A percentile compares a stretch with the other conserved stretches of the same genome.
Conservation (phyloP, 1,139 yeast species). For the Suhomyces bribrorum region DNA sequence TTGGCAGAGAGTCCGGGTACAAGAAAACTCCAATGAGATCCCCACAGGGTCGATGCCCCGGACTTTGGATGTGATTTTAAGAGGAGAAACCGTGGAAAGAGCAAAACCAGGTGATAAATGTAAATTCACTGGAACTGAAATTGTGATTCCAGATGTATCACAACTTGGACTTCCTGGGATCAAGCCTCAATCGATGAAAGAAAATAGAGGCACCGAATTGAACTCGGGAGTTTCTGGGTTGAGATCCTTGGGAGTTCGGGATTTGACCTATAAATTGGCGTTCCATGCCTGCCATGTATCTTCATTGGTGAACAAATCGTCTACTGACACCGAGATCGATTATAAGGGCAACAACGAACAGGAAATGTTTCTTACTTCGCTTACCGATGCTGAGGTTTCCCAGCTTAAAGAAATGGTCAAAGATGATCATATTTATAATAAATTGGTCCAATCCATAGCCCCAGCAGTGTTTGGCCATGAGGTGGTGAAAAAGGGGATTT, state of each 20-base stretch:
- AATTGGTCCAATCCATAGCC: conserved; percentile 85
- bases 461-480: conserved; percentile 99
- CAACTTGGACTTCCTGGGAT: conserved; percentile 97
- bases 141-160: conserved; percentile 92
- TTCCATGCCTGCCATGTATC: conserved; percentile 88
- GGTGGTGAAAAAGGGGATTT: conserved; percentile 85
- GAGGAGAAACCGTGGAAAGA: conserved; percentile 94
- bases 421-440: conserved; percentile 81
- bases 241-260: conserved; percentile 88
- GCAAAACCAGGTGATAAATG: conserved; percentile 99
- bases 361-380: conserved; percentile 73
- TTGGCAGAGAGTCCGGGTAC: conserved; percentile 97
- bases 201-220: conserved; percentile 54
- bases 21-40: conserved; percentile 91
- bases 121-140: conserved; percentile 91
- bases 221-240: conserved; percentile 86
- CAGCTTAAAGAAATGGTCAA: conserved; percentile 91
- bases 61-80: conserved; percentile 84
- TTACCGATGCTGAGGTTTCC: conserved; percentile 79
- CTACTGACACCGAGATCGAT: conserved; percentile 25
- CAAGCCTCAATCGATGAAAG: conserved; percentile 81
- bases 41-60: conserved; percentile 99
- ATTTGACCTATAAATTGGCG: conserved; percentile 87
- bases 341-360: conserved; percentile 58
- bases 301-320: conserved; percentile 54